Evolutionary conservation across 225 moss, liverwort and hornwort genomes (phyloP).

Genomic region (Straminergon stramineum): DNA sequence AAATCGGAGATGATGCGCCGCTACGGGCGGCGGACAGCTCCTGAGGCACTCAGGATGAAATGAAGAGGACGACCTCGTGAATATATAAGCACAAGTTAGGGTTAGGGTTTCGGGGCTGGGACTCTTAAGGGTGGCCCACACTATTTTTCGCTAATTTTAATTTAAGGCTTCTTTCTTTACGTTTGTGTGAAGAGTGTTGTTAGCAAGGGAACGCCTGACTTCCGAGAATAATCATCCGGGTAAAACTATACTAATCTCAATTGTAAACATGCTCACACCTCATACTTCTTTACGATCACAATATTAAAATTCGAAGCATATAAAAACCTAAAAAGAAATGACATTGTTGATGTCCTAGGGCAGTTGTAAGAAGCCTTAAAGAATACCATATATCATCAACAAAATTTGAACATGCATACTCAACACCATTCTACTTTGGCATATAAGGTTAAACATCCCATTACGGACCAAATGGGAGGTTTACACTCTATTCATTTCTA

Average conservation of each 20-base stretch:
- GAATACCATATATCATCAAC: not conserved
- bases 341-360: accelerated
- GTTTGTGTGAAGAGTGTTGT: not conserved
- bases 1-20: not conserved
- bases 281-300: not conserved
- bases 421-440: not conserved
- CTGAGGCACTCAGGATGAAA: accelerated
- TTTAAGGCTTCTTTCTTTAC: no score
- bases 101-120: not conserved
- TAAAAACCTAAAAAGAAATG: not conserved
- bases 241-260: not conserved
- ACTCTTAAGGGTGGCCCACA: no score
- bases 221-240: not conserved
- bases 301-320: not conserved
- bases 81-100: not conserved
- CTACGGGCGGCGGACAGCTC: accelerated
- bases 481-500: no score
- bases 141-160: not conserved
- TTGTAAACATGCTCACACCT: not conserved
- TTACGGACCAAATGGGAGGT: no score
- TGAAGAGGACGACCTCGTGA: accelerated
- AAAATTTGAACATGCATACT: not conserved
- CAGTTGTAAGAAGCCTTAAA: not conserved
- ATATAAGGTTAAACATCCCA: no score
- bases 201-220: not conserved